phyloP scores from a whole-genome alignment of 495 filamentous ascomycete genomes.

The Elasticomyces elasticus region DNA sequence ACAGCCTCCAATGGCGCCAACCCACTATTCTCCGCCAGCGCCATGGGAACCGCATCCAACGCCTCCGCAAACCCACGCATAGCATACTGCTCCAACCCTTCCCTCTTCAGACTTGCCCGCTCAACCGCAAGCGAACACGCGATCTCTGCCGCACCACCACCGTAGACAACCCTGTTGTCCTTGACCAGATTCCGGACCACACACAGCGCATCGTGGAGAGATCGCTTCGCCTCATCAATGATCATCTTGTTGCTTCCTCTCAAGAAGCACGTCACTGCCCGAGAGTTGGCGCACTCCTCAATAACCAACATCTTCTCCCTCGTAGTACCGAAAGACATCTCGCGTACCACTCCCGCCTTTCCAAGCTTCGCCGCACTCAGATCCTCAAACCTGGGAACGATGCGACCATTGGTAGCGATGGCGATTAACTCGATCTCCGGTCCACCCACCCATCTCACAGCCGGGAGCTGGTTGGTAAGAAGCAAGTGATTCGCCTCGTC shows the following conservation, averaged over 20 bases:
- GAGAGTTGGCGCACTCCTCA: constrained; percentile 95
- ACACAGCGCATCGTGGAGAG: constrained; percentile 92
- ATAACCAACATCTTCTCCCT: constrained; percentile 99
- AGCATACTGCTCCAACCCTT: constrained; percentile 92
- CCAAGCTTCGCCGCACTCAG: constrained; percentile 83
- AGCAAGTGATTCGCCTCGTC: constrained; percentile 97
- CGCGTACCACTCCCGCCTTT: constrained; percentile 76
- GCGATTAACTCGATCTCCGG: constrained; percentile 98
- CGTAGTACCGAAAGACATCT: constrained; percentile 94
- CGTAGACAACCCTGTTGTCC: constrained; percentile 98
- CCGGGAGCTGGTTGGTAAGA: constrained; percentile 88
- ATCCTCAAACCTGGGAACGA: constrained; percentile 96
- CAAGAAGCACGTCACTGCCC: constrained; percentile 92
- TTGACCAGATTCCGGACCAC: constrained; percentile 92
- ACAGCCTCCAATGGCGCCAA: constrained; percentile 91
- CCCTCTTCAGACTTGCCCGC: constrained; percentile 72
- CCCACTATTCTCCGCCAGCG: constrained; percentile 93
- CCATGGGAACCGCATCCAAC: constrained; percentile 90
- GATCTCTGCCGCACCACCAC: constrained; percentile 94
- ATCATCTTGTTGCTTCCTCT: constrained; percentile 99
- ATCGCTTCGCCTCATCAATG: constrained; percentile 97
- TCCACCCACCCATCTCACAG: constrained; percentile 95
- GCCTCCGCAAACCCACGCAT: constrained; percentile 98
- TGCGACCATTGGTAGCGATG: constrained; percentile 94
- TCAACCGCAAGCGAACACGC: constrained; percentile 94